phyloP scores from a whole-genome alignment of 495 filamentous ascomycete genomes.

The Hypoxylon trugodes region DNA sequence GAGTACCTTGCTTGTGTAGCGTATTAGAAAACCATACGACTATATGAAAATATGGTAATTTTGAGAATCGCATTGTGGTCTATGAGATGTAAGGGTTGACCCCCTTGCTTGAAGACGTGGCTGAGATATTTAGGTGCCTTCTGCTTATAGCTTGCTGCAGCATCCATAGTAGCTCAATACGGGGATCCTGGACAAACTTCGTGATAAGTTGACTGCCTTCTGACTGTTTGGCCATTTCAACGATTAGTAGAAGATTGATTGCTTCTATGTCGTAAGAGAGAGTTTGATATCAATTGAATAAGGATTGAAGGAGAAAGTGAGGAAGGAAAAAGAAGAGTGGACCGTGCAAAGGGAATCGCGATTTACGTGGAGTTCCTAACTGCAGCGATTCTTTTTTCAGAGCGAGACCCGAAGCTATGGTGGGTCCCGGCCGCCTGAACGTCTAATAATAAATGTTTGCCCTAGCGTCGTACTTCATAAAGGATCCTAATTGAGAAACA shows the following conservation, averaged over 20 bases:
- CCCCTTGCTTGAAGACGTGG: slow-evolving; percentile 25
- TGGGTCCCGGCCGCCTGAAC: slow-evolving; percentile 18
- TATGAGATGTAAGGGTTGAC: slow-evolving; percentile 6
- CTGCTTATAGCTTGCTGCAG: background rate
- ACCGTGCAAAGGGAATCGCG: slow-evolving; percentile 21
- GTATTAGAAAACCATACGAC: slow-evolving; percentile 1
- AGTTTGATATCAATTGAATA: background rate
- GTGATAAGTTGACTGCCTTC: too few relatives aligned
- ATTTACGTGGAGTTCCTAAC: slow-evolving; percentile 22
- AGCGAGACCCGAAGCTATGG: slow-evolving; percentile 23
- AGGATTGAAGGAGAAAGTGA: background rate
- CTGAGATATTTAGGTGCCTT: slow-evolving; percentile 1
- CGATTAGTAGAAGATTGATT: too few relatives aligned
- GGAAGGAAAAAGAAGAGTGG: background rate
- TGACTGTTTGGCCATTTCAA: too few relatives aligned
- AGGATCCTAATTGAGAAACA: too few relatives aligned
- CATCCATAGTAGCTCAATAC: background rate
- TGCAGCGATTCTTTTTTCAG: slow-evolving; percentile 1
- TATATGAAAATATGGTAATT: background rate
- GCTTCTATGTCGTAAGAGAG: too few relatives aligned
- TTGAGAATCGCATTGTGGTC: slow-evolving; percentile 2
- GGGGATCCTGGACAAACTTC: too few relatives aligned
- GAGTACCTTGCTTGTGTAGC: background rate
- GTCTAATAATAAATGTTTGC: slow-evolving; percentile 32
- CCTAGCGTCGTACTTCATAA: background rate